These are phyloP conservation scores for Trichoderma breve DNA, from an alignment of 2,329 filamentous ascomycete species.

Conservation along the genomic window DNA sequence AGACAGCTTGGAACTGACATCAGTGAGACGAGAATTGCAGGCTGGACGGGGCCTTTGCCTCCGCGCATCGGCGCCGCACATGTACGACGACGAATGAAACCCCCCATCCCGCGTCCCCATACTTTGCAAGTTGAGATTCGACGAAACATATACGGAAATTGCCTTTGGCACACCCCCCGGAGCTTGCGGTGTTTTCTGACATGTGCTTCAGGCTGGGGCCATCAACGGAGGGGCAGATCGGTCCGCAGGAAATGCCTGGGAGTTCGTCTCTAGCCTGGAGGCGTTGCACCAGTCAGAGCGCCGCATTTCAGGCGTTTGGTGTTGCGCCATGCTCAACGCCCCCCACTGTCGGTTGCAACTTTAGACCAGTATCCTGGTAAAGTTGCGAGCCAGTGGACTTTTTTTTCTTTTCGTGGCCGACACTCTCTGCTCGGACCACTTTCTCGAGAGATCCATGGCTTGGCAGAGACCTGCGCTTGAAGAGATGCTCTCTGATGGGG, in stretches of 20 bases:
- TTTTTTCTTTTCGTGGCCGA: neutral
- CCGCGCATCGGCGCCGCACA: slow-evolving; percentile 15
- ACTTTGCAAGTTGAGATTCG: neutral
- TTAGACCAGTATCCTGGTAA: slow-evolving; percentile 12
- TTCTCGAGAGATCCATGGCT: slow-evolving; percentile 21
- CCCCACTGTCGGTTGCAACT: slow-evolving; percentile 25
- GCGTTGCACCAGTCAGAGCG: slow-evolving; percentile 17
- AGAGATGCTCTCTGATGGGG: slow-evolving; percentile 10
- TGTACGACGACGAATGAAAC: slow-evolving; percentile 14
- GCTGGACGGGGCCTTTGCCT: neutral
- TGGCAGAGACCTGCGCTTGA: slow-evolving; percentile 13
- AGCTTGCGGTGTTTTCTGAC: slow-evolving; percentile 29
- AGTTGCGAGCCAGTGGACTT: slow-evolving; percentile 21
- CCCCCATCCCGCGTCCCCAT: slow-evolving; percentile 11
- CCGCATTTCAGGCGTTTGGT: slow-evolving; percentile 9
- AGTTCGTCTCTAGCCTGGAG: slow-evolving; percentile 9
- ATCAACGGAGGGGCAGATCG: slow-evolving; percentile 26
- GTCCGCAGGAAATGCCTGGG: slow-evolving; percentile 19
- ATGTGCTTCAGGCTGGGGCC: slow-evolving; percentile 27
- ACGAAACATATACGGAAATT: slow-evolving; percentile 4
- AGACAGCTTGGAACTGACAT: slow-evolving; percentile 8
- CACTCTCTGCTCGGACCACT: slow-evolving; percentile 18
- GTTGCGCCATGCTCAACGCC: slow-evolving; percentile 14
- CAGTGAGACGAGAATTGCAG: slow-evolving; percentile 8
- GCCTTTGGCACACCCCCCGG: slow-evolving; percentile 10